Conservation (phyloP, 305 asterid genomes). For the Petunia hybrid region DNA sequence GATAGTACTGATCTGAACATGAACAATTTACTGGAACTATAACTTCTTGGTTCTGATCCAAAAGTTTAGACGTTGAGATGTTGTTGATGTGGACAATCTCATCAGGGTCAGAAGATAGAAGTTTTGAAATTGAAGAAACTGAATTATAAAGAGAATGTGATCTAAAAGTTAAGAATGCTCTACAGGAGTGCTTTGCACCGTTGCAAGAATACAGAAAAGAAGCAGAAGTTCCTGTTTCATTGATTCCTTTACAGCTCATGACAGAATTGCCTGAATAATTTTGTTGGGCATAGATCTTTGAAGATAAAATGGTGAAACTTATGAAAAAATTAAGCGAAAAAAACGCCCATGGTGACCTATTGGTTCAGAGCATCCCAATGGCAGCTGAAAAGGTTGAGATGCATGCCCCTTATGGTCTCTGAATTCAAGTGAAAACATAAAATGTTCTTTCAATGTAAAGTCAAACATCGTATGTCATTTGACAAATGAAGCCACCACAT, state of each 20-base stretch:
- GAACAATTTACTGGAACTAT: constrained; percentile 64
- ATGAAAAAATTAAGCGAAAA: constrained; percentile 32
- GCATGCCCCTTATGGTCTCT: constrained; percentile 10
- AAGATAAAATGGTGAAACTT: constrained; percentile 36
- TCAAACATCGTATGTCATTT: constrained; percentile 26
- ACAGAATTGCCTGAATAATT: constrained; percentile 52
- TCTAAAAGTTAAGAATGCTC: constrained; percentile 57
- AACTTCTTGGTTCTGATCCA: constrained; percentile 49
- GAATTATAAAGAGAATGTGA: constrained; percentile 48
- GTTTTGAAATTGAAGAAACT: constrained; percentile 55
- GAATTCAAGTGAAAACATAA: not conserved
- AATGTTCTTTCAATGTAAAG: constrained; percentile 1
- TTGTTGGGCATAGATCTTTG: constrained; percentile 51
- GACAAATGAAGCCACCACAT: constrained; percentile 27
- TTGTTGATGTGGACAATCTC: constrained; percentile 54
- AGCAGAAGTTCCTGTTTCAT: constrained; percentile 49
- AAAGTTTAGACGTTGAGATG: constrained; percentile 43
- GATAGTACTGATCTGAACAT: constrained; percentile 64
- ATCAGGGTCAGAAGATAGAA: constrained; percentile 50
- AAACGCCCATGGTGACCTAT: constrained; percentile 22
- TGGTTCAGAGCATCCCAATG: not conserved
- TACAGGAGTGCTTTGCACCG: constrained; percentile 42
- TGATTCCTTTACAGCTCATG: constrained; percentile 44
- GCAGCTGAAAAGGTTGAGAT: constrained; percentile 1
- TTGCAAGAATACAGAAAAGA: constrained; percentile 63